Evolutionary conservation across 2,329 filamentous ascomycete genomes (phyloP).

Genomic region (Xylariaceae sp.): DNA sequence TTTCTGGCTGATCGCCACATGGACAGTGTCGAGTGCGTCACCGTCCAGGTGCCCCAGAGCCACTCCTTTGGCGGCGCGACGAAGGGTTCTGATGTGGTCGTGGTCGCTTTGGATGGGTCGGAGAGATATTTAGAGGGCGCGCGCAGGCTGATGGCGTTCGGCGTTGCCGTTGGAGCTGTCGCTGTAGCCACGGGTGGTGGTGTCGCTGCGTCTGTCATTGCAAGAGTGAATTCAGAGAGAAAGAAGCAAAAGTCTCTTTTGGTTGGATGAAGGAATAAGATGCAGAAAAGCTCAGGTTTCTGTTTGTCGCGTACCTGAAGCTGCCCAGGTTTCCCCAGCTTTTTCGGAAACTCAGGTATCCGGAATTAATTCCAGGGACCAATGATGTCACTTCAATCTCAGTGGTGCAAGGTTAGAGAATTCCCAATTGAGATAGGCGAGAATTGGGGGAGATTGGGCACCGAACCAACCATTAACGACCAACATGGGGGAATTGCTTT

Average conservation of each 20-base stretch:
- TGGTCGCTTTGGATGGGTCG: constrained; percentile 33
- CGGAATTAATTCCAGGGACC: constrained; percentile 15
- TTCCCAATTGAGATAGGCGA: constrained; percentile 10
- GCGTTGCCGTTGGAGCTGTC: constrained; percentile 4
- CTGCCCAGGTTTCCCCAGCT: neutral
- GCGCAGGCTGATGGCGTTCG: constrained; percentile 46
- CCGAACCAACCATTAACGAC: constrained; percentile 7
- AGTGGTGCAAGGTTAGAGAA: neutral
- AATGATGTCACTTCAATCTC: constrained; percentile 27
- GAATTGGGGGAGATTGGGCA: neutral
- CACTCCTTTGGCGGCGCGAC: constrained; percentile 59
- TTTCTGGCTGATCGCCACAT: constrained; percentile 86
- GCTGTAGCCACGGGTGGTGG: neutral
- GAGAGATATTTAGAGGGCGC: constrained; percentile 57
- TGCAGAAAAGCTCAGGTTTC: neutral
- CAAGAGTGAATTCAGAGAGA: neutral
- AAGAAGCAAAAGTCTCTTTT: neutral
- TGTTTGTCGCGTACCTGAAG: neutral
- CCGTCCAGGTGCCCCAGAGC: constrained; percentile 72
- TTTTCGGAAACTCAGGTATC: constrained; percentile 19
- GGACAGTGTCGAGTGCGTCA: constrained; percentile 75
- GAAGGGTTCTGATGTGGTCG: constrained; percentile 39
- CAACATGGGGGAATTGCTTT: neutral
- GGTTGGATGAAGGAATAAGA: too few relatives aligned
- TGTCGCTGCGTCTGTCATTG: constrained; percentile 28